These are phyloP conservation scores for Boletellus ananas DNA, from an alignment of 768 basidiomycete genomes.

Conservation along the genomic window DNA sequence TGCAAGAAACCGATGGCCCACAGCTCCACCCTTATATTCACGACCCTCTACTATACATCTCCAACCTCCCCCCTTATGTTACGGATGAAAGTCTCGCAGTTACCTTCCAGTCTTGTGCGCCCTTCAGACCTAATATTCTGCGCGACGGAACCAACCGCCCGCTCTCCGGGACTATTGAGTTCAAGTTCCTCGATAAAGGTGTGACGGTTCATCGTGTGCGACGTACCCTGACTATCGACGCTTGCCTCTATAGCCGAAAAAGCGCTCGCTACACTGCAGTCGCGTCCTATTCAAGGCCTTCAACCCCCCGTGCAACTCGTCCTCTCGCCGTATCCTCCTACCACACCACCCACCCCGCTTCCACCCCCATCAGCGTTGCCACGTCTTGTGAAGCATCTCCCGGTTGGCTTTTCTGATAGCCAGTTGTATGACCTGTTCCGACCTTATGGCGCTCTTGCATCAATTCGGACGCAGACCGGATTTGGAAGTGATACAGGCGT, in stretches of 20 bases:
- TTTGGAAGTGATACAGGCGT: constrained; percentile 76
- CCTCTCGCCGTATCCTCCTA: constrained; percentile 82
- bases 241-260: constrained; percentile 63
- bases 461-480: constrained; percentile 67
- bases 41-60: constrained; percentile 78
- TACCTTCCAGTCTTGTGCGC: constrained; percentile 71
- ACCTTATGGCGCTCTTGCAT: constrained; percentile 78
- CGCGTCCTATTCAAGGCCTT: constrained; percentile 62
- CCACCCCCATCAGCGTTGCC: constrained; percentile 76
- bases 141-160: constrained; percentile 53
- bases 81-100: constrained; percentile 73
- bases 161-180: constrained; percentile 76
- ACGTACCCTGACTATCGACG: constrained; percentile 6
- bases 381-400: constrained; percentile 82
- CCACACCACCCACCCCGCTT: constrained; percentile 67
- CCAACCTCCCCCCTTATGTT: constrained; percentile 69
- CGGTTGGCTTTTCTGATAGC: constrained; percentile 60
- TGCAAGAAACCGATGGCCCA: constrained; percentile 30
- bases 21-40: constrained; percentile 78
- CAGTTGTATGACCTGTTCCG: constrained; percentile 84
- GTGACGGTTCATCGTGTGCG: constrained; percentile 22
- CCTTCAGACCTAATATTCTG: constrained; percentile 73
- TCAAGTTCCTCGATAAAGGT: constrained; percentile 81
- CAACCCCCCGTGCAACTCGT: constrained; percentile 58
- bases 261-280: constrained; percentile 79